Evolutionary conservation across 164 flowering plant species (phyloP).

Genomic region (Kingdonia uniflora): DNA sequence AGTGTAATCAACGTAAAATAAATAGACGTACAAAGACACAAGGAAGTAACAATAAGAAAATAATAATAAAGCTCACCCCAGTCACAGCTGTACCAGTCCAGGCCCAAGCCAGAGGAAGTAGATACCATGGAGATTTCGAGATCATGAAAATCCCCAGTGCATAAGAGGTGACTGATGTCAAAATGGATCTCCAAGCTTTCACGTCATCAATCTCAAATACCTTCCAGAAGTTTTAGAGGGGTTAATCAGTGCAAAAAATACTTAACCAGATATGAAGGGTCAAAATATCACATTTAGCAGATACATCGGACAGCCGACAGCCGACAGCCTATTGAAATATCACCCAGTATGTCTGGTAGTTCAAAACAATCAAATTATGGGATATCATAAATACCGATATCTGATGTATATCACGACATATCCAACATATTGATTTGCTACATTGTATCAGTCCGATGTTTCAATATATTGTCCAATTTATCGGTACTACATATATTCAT

Average conservation of each 20-base stretch:
- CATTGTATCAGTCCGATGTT: too few relatives aligned
- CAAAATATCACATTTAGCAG: too few relatives aligned
- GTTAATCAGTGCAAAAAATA: slow-evolving; percentile 3
- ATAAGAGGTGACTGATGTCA: slow-evolving; percentile 60
- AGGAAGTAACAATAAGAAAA: neutral
- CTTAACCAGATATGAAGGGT: too few relatives aligned
- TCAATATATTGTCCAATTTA: too few relatives aligned
- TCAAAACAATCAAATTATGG: too few relatives aligned
- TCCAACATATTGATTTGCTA: too few relatives aligned
- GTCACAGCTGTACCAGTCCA: slow-evolving; percentile 96
- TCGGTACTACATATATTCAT: too few relatives aligned
- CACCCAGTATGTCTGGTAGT: too few relatives aligned
- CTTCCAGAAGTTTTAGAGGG: slow-evolving; percentile 18
- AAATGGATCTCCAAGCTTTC: slow-evolving; percentile 77
- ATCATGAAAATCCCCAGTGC: slow-evolving; percentile 79
- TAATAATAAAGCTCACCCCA: slow-evolving; percentile 49
- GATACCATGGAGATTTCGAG: slow-evolving; percentile 90
- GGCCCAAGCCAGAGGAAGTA: slow-evolving; percentile 98
- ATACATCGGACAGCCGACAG: too few relatives aligned
- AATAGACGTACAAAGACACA: neutral
- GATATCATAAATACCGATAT: too few relatives aligned
- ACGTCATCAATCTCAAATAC: slow-evolving; percentile 82
- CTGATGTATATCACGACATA: too few relatives aligned
- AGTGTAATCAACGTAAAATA: neutral
- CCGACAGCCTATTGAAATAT: too few relatives aligned